phyloP scores from a whole-genome alignment of 169 alveolate genomes.

The Babesia divergens region DNA sequence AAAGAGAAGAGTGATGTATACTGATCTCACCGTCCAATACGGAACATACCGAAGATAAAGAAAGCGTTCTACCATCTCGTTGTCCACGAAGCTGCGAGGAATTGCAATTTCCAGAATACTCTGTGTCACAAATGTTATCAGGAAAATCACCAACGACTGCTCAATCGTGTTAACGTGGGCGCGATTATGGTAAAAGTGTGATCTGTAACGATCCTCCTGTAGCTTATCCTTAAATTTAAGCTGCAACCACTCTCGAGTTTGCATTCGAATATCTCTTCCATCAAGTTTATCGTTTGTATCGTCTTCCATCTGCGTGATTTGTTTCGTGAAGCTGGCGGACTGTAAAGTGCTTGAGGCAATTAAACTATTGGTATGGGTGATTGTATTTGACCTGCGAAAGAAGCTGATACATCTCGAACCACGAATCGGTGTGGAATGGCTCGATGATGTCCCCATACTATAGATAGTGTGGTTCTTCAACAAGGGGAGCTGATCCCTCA shows the following conservation, averaged over 20 bases:
- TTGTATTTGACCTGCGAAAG: conserved; percentile 1
- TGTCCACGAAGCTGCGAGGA: conserved; percentile 74
- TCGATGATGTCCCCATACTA: neutral
- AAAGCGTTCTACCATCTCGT: conserved; percentile 58
- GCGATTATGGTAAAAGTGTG: conserved; percentile 80
- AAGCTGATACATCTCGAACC: neutral
- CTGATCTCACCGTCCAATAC: conserved; percentile 85
- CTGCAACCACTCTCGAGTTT: conserved; percentile 68
- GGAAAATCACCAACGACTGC: conserved; percentile 81
- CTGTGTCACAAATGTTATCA: conserved; percentile 81
- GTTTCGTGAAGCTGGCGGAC: neutral
- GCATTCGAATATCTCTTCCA: conserved; percentile 38
- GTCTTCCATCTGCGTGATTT: neutral
- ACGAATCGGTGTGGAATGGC: neutral
- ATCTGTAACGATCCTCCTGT: conserved; percentile 82
- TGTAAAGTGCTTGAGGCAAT: neutral
- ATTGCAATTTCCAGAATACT: conserved; percentile 74
- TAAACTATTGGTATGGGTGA: neutral
- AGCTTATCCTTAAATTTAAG: conserved; percentile 80
- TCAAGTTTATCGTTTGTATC: neutral
- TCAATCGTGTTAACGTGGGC: conserved; percentile 82
- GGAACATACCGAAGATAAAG: conserved; percentile 66
- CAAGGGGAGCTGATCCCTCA: neutral
- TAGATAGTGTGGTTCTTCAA: neutral
- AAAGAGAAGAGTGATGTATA: conserved; percentile 78